Base-by-base conservation (phyloP, 2,329 filamentous ascomycete species). In the Pseudopyricularia cyperi region DNA sequence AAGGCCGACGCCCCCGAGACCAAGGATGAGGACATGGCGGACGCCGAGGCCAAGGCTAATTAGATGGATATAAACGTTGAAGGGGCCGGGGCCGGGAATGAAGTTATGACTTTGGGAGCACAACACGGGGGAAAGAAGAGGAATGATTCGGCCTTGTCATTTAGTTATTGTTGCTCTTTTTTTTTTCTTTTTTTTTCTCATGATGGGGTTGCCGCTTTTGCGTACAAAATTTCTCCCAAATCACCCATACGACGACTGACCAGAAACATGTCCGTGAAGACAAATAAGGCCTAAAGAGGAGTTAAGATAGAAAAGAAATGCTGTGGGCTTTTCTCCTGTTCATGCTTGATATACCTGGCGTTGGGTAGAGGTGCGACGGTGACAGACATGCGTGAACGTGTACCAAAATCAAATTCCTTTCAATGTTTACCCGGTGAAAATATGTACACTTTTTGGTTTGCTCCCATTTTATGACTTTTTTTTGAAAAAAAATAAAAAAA, bases 1-100 rank as follows among this genome's bases (percentile, higher is more conserved):
- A 76, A 77, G 66, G 65, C 68, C 22, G 64, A 65, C 11, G 64
- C 61, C 52, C 60, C 65, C 54, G 65, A 63, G 42, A 58, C 59
- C 39, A 76, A 73, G 60, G 79, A 83, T 58, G 75, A 80, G 62
- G 79, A 80, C 60, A 83, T 83, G 79, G 73, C 77, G 57, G 80
- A 83, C 59, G 79, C 76, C 17, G 79, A 82, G 52, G 67, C 70
- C 35, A 46, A 44, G 28, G 35, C 49, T 24, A 51, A 51, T 30
- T 35, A 42, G 35, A 17, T 35, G 37, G 44, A 51, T 22, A 30
- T 12, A 42, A 22, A 26, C n/a, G 37, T 19, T 19, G 22, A n/a
- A 42, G 22, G 24, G 22, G 37, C 24, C 5, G 14, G 7, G 15
- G 30, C 17, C 24, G 26, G 22, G 34, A 35, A 50, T 49, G 47